phyloP scores from a whole-genome alignment of 257 asterid genomes.

The Solanum lycopersicoides region DNA sequence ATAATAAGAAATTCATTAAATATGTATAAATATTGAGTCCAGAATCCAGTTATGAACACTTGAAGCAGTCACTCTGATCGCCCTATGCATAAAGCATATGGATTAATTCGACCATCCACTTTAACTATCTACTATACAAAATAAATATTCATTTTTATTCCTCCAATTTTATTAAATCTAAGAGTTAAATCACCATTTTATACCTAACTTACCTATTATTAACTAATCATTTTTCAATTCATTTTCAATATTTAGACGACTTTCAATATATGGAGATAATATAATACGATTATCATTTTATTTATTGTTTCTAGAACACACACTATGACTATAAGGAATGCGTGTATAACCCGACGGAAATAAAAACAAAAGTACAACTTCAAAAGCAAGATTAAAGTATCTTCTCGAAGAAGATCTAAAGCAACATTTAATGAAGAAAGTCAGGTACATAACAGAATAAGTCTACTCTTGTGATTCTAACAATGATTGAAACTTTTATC shows the following conservation, averaged over 20 bases:
- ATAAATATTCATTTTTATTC: neutral
- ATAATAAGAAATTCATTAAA: too few relatives aligned
- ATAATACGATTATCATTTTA: neutral
- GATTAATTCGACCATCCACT: too few relatives aligned
- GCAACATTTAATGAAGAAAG: neutral
- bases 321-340: neutral
- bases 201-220: neutral
- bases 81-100: neutral
- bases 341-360: neutral
- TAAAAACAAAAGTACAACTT: neutral
- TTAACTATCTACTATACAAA: neutral
- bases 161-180: neutral
- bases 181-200: neutral
- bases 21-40: neutral
- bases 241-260: neutral
- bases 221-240: neutral
- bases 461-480: neutral
- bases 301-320: neutral
- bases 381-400: neutral
- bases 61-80: rapidly evolving
- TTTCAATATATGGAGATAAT: neutral
- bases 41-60: neutral
- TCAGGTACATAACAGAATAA: neutral
- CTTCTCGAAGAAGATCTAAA: neutral
- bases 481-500: neutral